These are phyloP conservation scores for Bauhinia variegata DNA, from an alignment of 306 rosid genomes.

Conservation along the genomic window DNA sequence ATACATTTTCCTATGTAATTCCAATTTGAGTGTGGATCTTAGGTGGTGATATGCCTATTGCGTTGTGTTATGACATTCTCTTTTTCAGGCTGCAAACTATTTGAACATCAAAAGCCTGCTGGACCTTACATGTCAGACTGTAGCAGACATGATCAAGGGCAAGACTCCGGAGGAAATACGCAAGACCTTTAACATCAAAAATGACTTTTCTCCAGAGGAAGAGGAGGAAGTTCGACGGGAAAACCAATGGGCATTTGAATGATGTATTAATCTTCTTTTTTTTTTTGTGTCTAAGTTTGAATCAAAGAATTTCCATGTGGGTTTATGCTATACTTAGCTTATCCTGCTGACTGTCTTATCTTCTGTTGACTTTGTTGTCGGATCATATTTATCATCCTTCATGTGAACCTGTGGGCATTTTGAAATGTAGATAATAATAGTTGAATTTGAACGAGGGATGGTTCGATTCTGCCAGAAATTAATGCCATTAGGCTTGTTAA, in stretches of 20 bases:
- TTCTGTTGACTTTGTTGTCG: conserved; percentile 31
- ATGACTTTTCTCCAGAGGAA: conserved; percentile 78
- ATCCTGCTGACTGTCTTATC: conserved; percentile 28
- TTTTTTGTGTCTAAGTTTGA: not conserved
- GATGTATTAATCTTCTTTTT: conserved; percentile 25
- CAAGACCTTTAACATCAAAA: conserved; percentile 73
- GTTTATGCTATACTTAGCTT: conserved; percentile 34
- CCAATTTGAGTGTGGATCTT: not conserved
- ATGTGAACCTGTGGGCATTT: conserved; percentile 24
- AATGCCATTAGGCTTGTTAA: not conserved
- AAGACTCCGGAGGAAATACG: conserved; percentile 83
- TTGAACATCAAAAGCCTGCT: conserved; percentile 74
- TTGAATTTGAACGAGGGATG: conserved; percentile 37
- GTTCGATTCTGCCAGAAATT: conserved; percentile 33
- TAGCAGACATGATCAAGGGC: conserved; percentile 85
- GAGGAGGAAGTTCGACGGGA: conserved; percentile 83
- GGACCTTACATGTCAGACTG: conserved; percentile 78
- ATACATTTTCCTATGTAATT: not conserved
- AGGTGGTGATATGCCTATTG: not conserved
- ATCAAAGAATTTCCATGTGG: conserved; percentile 24
- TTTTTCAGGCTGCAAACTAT: conserved; percentile 77
- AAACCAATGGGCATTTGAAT: conserved; percentile 89
- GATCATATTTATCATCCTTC: conserved; percentile 21
- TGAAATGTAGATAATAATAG: conserved; percentile 58
- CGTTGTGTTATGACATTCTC: conserved; percentile 2